Evolutionary conservation across 1,284 basidiomycete species (phyloP).

Genomic region (Coriolopsis trogii): DNA sequence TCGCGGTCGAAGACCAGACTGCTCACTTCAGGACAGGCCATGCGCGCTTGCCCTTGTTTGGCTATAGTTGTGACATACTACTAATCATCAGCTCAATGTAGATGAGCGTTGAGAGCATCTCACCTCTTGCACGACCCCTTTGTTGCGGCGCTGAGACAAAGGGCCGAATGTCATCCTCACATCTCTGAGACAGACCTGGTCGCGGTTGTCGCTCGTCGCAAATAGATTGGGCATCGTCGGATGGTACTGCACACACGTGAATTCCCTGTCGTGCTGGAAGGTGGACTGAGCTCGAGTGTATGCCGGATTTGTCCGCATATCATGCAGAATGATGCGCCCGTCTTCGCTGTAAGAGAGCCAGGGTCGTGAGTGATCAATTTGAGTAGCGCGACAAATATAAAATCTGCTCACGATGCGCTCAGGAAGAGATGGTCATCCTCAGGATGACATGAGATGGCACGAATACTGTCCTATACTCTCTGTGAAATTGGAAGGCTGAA

Average conservation of each 20-base stretch:
- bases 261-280: constrained; percentile 54
- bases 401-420: constrained; percentile 57
- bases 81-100: constrained; percentile 7
- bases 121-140: constrained; percentile 61
- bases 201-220: constrained; percentile 59
- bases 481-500: background rate
- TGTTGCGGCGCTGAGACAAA: constrained; percentile 39
- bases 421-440: constrained; percentile 66
- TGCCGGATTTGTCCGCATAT: constrained; percentile 43
- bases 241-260: constrained; percentile 66
- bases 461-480: constrained; percentile 56
- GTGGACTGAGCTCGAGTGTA: constrained; percentile 47
- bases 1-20: constrained; percentile 67
- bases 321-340: constrained; percentile 64
- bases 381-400: too few relatives aligned
- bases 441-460: constrained; percentile 64
- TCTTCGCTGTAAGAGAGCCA: constrained; percentile 54
- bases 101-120: background rate
- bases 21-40: constrained; percentile 65
- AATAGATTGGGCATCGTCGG: constrained; percentile 69
- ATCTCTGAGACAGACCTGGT: constrained; percentile 68
- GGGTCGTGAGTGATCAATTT: too few relatives aligned
- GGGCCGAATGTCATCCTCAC: constrained; percentile 76
- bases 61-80: constrained; percentile 71
- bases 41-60: constrained; percentile 39